Evolutionary conservation across 192 early-diverging fungal species (phyloP), one percentile per base, ranked within the genome.

Genomic region (Helicostylum pulchrum): DNA sequence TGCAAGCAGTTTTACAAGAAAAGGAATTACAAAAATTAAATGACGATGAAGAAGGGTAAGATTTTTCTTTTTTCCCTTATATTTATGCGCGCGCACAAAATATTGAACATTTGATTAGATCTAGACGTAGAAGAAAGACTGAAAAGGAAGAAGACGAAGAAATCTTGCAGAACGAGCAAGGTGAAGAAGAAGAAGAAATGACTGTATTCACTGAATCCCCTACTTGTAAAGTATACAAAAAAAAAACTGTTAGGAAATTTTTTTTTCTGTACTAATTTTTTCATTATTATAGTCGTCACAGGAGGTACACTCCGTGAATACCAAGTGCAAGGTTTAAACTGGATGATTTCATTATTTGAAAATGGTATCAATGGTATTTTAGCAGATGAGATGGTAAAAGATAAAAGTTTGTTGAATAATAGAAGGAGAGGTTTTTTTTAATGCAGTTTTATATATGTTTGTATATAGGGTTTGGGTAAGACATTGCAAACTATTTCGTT

Each of bases 311-410:
- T 99, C 80, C 83, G 97, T 32, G 95, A 97, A 72, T 99, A 99
- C 67, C 97, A 99, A 72, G 73, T 97, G 20, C 94, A 96, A 59
- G 97, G 97, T 17, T 82, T 99, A 34, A 97, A 95, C 74, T 99
- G 97, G 97, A 90, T 99, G 83, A 89, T 99, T 30, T 94, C 92
- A 1, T 80, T 99, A 48, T 96, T 86, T 64, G 88, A 94, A 64
- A 97, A 99, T 71, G 93, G 93, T n/a, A 94, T 99, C 74, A 99
- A 99, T 72, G 97, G 97, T 20, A 97, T 97, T 55, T 75, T 99
- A 34, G 95, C 97, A n/a, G 97, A 97, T 77, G 95, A 97, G 76
- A 97, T 97, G 95, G 90, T 90, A 77, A 54, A 12, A 15, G 15
- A 6, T 39, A 19, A 53, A 53, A 17, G 14, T 1, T 4, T 39